Evolutionary conservation across 805 yeast species (phyloP), one percentile per base, ranked within the genome.

Genomic region (Monosporozyma servazzii): DNA sequence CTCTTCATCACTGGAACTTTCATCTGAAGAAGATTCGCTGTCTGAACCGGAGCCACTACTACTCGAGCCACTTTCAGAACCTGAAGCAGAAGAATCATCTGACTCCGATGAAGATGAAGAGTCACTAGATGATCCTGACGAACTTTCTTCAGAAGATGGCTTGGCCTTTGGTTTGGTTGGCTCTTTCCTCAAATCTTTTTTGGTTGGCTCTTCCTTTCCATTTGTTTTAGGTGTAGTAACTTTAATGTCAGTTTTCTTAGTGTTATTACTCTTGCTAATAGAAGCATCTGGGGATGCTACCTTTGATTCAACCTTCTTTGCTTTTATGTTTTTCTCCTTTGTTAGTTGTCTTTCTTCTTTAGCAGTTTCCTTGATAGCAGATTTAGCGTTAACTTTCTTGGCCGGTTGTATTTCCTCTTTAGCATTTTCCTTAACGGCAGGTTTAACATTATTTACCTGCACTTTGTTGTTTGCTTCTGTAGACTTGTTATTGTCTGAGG

Each of bases 1-100:
- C 13, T 51, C 57, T 8, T 64, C 69, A 5, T 63, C 69, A 20
- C 58, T 59, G 25, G 43, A 23, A 72, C 72, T 40, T 15, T 39
- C 41, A 10, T 43, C 40, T 7, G 51, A 45, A 29, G 51, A 52
- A 15, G 54, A 51, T 8, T 40, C 39, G 3, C 41, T 41, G 11
- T 30, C 48, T 30, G 48, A 36, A 30, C 4, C 25, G n/a, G 30
- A 17, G 2, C 15, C 33, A 27, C 48, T 36, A 36, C 36, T 25
- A 27, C 41, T 37, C 3, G 41, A 37, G 3, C 23, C 15, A 37
- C 17, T 21, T 5, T 46, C 48, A 21, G 43, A 20, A 5, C 17
- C 31, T n/a, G 30, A 31, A 6, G 13, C 25, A 31, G 40, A 45
- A n/a, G 48, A 45, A 31, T 15, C 25, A 17, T 18, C 20, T 5